phyloP scores from a whole-genome alignment of 306 rosid genomes.

The Sechiopsis laciniata region DNA sequence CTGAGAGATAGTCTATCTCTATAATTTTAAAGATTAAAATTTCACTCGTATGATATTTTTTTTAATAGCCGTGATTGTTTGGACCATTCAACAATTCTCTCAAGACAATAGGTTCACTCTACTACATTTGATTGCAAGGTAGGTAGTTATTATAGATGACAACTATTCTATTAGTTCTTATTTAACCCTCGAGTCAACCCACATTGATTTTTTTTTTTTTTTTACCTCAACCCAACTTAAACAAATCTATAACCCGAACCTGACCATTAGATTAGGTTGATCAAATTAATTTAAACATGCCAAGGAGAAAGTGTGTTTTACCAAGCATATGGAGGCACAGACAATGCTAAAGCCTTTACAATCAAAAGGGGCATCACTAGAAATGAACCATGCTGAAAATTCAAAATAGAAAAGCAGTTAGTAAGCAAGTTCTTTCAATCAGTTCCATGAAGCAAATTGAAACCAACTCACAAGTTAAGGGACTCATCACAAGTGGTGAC shows the following conservation, averaged over 20 bases:
- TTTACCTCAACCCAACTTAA: neutral
- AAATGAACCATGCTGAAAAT: constrained; percentile 67
- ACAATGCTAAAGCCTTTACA: constrained; percentile 85
- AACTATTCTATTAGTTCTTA: too few relatives aligned
- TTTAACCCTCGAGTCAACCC: too few relatives aligned
- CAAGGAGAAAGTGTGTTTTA: constrained; percentile 20
- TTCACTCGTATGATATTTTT: too few relatives aligned
- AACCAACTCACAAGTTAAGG: constrained; percentile 62
- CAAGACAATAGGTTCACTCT: too few relatives aligned
- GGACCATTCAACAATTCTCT: too few relatives aligned
- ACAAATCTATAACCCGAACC: neutral
- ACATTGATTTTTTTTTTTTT: too few relatives aligned
- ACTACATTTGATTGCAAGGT: too few relatives aligned
- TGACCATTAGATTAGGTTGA: neutral
- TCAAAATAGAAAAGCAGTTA: neutral
- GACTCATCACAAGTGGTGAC: constrained; percentile 74
- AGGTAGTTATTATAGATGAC: too few relatives aligned
- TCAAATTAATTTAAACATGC: neutral
- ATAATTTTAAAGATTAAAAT: neutral
- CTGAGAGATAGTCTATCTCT: too few relatives aligned
- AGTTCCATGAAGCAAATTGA: neutral
- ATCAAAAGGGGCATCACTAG: constrained; percentile 66
- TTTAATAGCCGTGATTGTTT: too few relatives aligned
- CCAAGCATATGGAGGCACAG: constrained; percentile 67
- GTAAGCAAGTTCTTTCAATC: neutral